These are phyloP conservation scores for Babesia bigemina DNA, from an alignment of 169 alveolate genomes.

Conservation along the genomic window DNA sequence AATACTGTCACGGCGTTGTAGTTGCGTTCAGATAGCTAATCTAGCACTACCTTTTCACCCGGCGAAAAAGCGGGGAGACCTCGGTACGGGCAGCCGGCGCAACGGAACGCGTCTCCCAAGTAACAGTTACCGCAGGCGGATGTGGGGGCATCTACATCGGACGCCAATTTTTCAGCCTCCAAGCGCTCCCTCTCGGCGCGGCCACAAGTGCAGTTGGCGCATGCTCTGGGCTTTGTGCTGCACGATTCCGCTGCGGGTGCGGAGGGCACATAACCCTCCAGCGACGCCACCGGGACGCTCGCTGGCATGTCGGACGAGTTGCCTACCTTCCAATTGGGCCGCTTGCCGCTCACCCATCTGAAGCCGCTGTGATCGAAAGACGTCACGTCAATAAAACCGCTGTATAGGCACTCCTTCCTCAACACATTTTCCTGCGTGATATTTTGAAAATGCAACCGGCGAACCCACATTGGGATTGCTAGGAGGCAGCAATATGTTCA, in stretches of 20 bases:
- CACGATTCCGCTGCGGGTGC: slow-evolving; percentile 78
- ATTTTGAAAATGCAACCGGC: not conserved
- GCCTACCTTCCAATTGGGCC: slow-evolving; percentile 51
- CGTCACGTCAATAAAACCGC: slow-evolving; percentile 58
- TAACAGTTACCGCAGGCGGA: slow-evolving; percentile 90
- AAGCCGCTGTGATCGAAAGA: slow-evolving; percentile 4
- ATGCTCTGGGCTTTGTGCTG: slow-evolving; percentile 90
- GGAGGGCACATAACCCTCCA: slow-evolving; percentile 49
- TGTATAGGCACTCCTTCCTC: slow-evolving; percentile 58
- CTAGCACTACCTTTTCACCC: slow-evolving; percentile 85
- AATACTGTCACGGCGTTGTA: not conserved
- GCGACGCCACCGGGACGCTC: slow-evolving; percentile 26
- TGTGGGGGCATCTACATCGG: slow-evolving; percentile 81
- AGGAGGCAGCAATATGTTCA: slow-evolving; percentile 25
- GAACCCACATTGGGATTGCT: slow-evolving; percentile 1
- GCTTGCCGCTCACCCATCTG: slow-evolving; percentile 37
- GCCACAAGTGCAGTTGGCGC: slow-evolving; percentile 94
- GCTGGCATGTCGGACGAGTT: not conserved
- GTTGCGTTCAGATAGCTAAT: not conserved
- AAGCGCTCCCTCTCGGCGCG: slow-evolving; percentile 85
- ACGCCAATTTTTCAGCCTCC: slow-evolving; percentile 79
- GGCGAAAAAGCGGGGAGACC: slow-evolving; percentile 95
- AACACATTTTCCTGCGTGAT: slow-evolving; percentile 19
- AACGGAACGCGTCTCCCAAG: slow-evolving; percentile 94
- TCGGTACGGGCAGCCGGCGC: slow-evolving; percentile 91